Evolutionary conservation across 78 protist species (phyloP), one percentile per base, ranked within the genome.

Genomic region (Dictyostelium purpureum): DNA sequence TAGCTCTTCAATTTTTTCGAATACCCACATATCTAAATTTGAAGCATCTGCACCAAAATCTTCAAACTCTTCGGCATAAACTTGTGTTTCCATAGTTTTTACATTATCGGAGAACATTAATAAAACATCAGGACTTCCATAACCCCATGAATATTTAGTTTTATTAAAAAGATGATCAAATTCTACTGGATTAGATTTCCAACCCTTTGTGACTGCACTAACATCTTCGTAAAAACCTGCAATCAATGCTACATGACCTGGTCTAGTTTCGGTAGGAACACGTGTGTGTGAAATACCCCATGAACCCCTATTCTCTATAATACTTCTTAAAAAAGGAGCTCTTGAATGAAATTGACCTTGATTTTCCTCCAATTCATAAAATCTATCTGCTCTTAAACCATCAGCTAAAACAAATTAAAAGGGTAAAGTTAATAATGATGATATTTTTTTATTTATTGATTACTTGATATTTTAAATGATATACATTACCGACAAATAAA

Each of bases 191-290:
- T 96, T 97, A 3, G 79, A 79, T 77, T 94, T 73, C 98, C 98
- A 97, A 11, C 97, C 97, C 52, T 93, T 94, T 49, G 97, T 96
- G 40, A 97, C 99, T 14, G 99, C 99, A 7, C 88, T 49, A 10
- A 94, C 96, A 77, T 97, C 99, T 69, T 97, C 99, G 47, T 96
- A 97, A 76, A 97, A 80, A 24, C 99, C 99, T 6, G 97, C 97
- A 21, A 96, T 73, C 89, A 97, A 16, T 35, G 99, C 96, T 6
- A 96, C 98, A 59, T 97, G 99, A 10, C 99, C 95, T 6, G 99
- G 99, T 45, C 99, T 69, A 2, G 99, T 95, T 54, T 97, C 99
- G 12, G 99, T 97, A 28, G 99, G 99, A 16, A 97, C 97, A 14
- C 97, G 76, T 2, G 99, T 96, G 52, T 97, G 98, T 37, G 95